Base-by-base conservation (phyloP, 225 moss, liverwort and hornwort genomes). In the Sphagnum contortum region DNA sequence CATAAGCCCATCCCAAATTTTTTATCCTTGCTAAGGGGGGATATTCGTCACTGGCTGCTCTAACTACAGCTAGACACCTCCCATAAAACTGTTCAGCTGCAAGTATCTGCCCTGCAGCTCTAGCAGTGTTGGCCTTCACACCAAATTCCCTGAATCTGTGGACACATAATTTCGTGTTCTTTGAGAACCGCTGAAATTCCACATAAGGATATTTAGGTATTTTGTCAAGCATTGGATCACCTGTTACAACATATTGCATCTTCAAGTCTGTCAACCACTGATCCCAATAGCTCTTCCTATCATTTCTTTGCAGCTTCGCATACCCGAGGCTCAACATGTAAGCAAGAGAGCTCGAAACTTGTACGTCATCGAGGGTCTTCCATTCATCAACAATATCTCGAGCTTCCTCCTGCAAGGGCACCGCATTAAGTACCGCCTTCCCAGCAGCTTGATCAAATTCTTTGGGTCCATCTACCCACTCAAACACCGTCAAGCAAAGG, bases 1-100 rank as follows among this genome's bases (percentile, higher is more conserved):
- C 63, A 64, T 64, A 64, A 64, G 47, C 48, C 63, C 46, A 64
- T 64, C 47, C 44, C 63, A 64, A 64, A 64, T 50, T 49, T 64
- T 7, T 47, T 4, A n/a, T n/a, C n/a, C n/a, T n/a, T n/a, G n/a
- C n/a, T 5, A 47, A 48, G 12, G 63, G 5, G 48, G 48, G 47
- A 9, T 48, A 9, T 7, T 49, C 48, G 44, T 3, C 8, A 64
- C 11, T 47, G 13, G 63, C 48, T 65, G 51, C 50, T 51, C 44
- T 12, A 13, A 65, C 50, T 65, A 53, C 64, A 51, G 3, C 49
- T 52, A 5, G 51, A 65, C 50, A 65, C 64, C 54, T 3, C 51
- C 46, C 44, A 49, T 65, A 50, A 65, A 4, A 49, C 4, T 50
- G 29, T 51, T 49, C 50, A 4, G 64, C 64, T 10, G 5, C 3